Evolutionary conservation across 2,329 filamentous ascomycete genomes (phyloP), one percentile per base, ranked within the genome.

Genomic region (Colletotrichum caudatum): DNA sequence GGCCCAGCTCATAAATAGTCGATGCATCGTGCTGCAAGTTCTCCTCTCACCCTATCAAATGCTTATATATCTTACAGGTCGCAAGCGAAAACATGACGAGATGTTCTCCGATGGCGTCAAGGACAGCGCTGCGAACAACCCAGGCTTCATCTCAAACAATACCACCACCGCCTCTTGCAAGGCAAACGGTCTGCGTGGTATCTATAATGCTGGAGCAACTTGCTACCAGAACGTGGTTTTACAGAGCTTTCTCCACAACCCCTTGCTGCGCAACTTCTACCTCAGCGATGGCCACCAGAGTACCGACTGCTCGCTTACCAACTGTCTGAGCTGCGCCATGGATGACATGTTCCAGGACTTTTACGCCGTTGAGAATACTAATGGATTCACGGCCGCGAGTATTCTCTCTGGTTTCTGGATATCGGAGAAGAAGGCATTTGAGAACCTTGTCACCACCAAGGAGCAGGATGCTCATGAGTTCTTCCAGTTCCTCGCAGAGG

Each of bases 381-480:
- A 97, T 74, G 94, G 94, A 0, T 97, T 97, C 76, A 95, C 94
- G 1, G 94, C 95, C 1, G 92, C 96, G 11, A 94, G 94, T 77
- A 94, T 98, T 78, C 87, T 98, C 56, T 91, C 94, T 69, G 94
- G 93, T 14, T 95, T 95, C 78, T 97, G 95, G 94, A 93, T 95
- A 76, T 94, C 92, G 5, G 93, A 94, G 80, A 91, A 88, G 83
- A 90, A 88, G 79, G 88, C 89, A 0, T 92, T 91, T 73, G 89
- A 93, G 81, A 91, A 92, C 72, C 86, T 95, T 29, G 94, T 95
- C 1, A 96, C 95, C 14, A 97, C 97, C 77, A 94, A 95, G 77
- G 95, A 98, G 81, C 95, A 98, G 83, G 95, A 98, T 78, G 95
- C 95, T 0, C 95, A 98, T 79, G 95, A 98, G 80, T 98, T 97